These are phyloP conservation scores for Lipomyces lipofer DNA, from an alignment of 805 yeast species.

Conservation along the genomic window DNA sequence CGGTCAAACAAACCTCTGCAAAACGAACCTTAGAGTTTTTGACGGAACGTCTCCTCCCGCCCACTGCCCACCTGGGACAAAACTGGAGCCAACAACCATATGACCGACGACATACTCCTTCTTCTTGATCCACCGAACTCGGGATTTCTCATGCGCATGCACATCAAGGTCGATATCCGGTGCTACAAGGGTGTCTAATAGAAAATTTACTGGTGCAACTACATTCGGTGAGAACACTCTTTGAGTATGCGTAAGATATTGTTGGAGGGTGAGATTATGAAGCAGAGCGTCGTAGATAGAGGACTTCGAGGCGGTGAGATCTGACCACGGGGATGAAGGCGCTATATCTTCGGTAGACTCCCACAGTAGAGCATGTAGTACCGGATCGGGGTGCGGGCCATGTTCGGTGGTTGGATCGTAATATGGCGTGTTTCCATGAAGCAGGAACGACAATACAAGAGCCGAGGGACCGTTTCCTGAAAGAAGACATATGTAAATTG, in stretches of 20 bases:
- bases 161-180: constrained; percentile 34
- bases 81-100: constrained; percentile 34
- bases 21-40: no score
- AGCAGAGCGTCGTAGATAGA: constrained; percentile 17
- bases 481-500: no score
- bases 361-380: constrained; percentile 32
- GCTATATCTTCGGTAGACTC: background rate
- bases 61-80: constrained; percentile 41
- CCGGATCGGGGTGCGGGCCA: constrained; percentile 39
- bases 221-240: constrained; percentile 29
- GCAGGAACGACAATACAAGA: constrained; percentile 37
- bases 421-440: constrained; percentile 38
- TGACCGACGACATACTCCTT: constrained; percentile 23
- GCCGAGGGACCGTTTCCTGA: constrained; percentile 42
- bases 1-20: no score
- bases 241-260: constrained; percentile 25
- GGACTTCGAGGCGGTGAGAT: background rate
- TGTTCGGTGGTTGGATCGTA: constrained; percentile 31
- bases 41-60: constrained; percentile 26
- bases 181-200: constrained; percentile 36
- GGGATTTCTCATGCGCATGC: constrained; percentile 29
- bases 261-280: constrained; percentile 28
- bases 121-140: constrained; percentile 34
- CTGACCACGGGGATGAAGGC: constrained; percentile 1
- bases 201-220: constrained; percentile 33